Base-by-base conservation (phyloP, 768 basidiomycete species). In the Calocybe cyanea region DNA sequence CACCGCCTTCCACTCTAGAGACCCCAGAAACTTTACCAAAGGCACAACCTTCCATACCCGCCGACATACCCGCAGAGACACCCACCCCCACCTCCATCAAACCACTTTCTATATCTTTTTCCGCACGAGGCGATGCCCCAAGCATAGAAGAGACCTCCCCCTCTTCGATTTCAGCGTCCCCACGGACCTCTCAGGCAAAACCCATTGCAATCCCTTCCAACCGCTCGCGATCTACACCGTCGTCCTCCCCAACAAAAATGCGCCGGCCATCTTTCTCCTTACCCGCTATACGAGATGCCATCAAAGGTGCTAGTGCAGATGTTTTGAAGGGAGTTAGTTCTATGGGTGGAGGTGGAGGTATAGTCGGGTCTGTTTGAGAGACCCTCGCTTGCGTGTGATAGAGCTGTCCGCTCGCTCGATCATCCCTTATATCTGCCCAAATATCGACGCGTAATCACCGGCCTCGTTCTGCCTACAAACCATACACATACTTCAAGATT, bases 261-360 rank as follows among this genome's bases (percentile, higher is more conserved):
- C 52, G 48, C n/a, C 46, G 45, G 14, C 43, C 52, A 7, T 54
- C 55, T 7, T 45, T 56, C 36, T 54, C 52, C 5, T 23, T 53
- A 21, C 51, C 54, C 19, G 41, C 35, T 2, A 45, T 56, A 7
- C 50, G 48, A 39, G 52, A 51, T 24, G 55, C 50, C 2, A 46
- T 56, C 35, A 54, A 49, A 19, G 55, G 52, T 19, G 50, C 55
- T 14, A 30, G 55, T 17, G 45, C 38, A 15, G 55, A 54, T 19
- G 39, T 56, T 39, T 42, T 54, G 28, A 50, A 44, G 35, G 55
- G 55, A 23, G 55, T 56, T 4, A 56, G 41, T 10, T 51, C 47
- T 0, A 49, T 56, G 41, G 41, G 49, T 4, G 43, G 55, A n/a
- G 43, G 50, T 2, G 38, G 48, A 10, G 11, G 25, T 11, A 40